These are phyloP conservation scores for Mortierella sp. DNA, from an alignment of 371 early-diverging fungal species.

Conservation along the genomic window DNA sequence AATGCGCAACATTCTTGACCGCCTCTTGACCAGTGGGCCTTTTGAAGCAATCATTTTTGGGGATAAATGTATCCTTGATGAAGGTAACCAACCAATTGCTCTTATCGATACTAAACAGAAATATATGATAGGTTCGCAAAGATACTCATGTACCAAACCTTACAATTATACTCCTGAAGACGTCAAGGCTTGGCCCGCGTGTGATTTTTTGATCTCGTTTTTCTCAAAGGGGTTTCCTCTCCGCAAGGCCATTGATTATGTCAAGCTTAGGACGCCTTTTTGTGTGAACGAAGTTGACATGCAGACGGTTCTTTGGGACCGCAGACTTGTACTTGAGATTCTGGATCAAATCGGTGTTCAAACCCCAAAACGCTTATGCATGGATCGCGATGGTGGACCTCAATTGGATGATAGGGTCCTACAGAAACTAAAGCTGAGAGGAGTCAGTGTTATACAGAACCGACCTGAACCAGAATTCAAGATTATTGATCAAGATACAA, in stretches of 20 bases:
- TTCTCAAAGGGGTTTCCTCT: constrained; percentile 97
- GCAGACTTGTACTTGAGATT: constrained; percentile 89
- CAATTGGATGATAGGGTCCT: constrained; percentile 65
- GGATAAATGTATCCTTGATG: constrained; percentile 96
- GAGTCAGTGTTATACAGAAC: constrained; percentile 64
- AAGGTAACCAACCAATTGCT: constrained; percentile 65
- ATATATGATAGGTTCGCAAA: no score
- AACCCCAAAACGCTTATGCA: constrained; percentile 87
- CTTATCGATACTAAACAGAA: background rate
- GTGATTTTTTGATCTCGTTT: constrained; percentile 98
- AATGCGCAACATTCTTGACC: constrained; percentile 94
- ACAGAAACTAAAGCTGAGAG: constrained; percentile 57
- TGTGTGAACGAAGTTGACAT: constrained; percentile 93
- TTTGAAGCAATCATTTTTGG: constrained; percentile 95
- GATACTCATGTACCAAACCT: background rate
- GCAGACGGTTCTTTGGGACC: constrained; percentile 94
- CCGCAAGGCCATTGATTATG: constrained; percentile 93
- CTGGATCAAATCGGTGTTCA: constrained; percentile 89
- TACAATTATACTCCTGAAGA: constrained; percentile 55
- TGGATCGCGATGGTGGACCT: constrained; percentile 82
- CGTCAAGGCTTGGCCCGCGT: constrained; percentile 93
- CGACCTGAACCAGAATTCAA: constrained; percentile 56
- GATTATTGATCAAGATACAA: constrained; percentile 79
- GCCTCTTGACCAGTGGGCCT: constrained; percentile 79
- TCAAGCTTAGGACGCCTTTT: constrained; percentile 85